phyloP scores from a whole-genome alignment of 192 early-diverging fungal genomes.

The Coemansia sp. region DNA sequence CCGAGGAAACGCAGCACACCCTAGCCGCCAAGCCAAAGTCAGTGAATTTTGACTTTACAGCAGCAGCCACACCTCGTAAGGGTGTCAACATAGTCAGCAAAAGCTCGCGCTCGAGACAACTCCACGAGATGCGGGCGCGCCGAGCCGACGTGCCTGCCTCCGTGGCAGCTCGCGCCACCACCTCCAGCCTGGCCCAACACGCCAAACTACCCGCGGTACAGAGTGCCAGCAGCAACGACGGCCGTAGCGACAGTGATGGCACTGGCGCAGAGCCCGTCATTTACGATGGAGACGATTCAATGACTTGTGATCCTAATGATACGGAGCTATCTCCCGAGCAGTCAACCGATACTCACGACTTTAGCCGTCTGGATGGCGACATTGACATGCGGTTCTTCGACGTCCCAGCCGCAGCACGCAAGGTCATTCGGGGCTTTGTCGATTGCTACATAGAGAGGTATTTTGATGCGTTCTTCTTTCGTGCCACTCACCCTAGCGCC shows the following conservation, averaged over 20 bases:
- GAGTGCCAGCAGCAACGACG: neutral
- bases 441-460: slow-evolving; percentile 30
- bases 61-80: slow-evolving; percentile 10
- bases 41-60: slow-evolving; percentile 4
- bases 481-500: slow-evolving; percentile 9
- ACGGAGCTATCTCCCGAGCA: slow-evolving; percentile 31
- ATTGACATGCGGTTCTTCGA: slow-evolving; percentile 38
- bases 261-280: neutral
- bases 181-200: neutral
- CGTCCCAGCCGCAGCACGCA: slow-evolving; percentile 20
- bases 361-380: slow-evolving; percentile 39
- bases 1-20: too few species aligned
- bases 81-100: slow-evolving; percentile 18
- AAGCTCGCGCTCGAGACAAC: slow-evolving; percentile 9
- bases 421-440: slow-evolving; percentile 35
- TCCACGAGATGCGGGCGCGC: neutral
- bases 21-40: neutral
- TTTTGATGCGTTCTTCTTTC: slow-evolving; percentile 40
- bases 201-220: neutral
- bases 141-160: neutral
- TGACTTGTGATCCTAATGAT: neutral
- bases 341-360: slow-evolving; percentile 22
- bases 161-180: neutral
- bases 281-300: neutral
- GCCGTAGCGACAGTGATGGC: neutral